phyloP scores from a whole-genome alignment of 495 filamentous ascomycete genomes.

The Achaetomiella virescens region DNA sequence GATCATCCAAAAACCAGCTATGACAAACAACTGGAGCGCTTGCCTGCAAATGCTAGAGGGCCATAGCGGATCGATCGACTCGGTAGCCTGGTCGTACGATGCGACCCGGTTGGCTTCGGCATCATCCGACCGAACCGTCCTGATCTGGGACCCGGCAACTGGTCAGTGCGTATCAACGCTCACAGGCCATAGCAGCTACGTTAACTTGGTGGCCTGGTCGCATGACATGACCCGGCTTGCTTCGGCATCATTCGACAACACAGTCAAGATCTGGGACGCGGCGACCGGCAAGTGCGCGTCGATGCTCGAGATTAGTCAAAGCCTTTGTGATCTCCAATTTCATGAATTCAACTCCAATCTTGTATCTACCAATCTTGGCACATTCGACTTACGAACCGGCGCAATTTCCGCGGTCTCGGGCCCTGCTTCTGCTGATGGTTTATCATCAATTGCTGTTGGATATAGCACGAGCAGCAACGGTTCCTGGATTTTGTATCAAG shows the following conservation, averaged over 20 bases:
- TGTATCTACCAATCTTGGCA: background rate
- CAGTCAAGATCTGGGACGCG: too few species aligned
- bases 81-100: constrained; percentile 9
- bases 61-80: constrained; percentile 12
- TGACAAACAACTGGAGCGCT: constrained; percentile 29
- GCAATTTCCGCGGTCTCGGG: background rate
- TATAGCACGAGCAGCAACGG: background rate
- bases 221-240: constrained; percentile 17
- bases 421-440: background rate
- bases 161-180: constrained; percentile 12
- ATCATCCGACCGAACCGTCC: constrained; percentile 27
- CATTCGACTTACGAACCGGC: background rate
- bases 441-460: background rate
- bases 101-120: constrained; percentile 25
- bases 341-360: constrained; percentile 18
- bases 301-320: too few species aligned
- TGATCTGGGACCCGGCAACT: constrained; percentile 30
- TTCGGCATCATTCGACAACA: constrained; percentile 29
- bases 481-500: background rate
- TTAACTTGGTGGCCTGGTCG: constrained; percentile 12
- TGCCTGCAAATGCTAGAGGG: constrained; percentile 16
- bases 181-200: constrained; percentile 12
- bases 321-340: too few species aligned
- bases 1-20: constrained; percentile 29
- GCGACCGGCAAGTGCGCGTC: too few species aligned